These are phyloP conservation scores for Yarrowia sp. DNA, from an alignment of 805 yeast species.

Conservation along the genomic window DNA sequence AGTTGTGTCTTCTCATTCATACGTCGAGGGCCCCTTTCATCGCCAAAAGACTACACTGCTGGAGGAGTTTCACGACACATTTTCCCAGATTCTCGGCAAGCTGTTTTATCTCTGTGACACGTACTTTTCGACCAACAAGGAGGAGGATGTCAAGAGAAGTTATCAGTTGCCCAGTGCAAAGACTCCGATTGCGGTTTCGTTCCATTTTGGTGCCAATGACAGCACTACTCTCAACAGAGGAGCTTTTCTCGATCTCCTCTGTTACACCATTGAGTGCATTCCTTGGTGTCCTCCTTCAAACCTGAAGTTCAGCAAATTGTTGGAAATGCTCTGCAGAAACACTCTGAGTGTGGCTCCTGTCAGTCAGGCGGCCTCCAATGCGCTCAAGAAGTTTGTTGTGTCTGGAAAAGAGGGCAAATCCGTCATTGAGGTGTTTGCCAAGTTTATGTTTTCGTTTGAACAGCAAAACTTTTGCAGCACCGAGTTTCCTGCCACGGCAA, in stretches of 20 bases:
- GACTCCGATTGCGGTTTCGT: constrained; percentile 41
- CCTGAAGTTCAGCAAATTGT: constrained; percentile 57
- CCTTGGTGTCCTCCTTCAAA: constrained; percentile 63
- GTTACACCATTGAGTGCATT: constrained; percentile 63
- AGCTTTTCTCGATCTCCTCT: constrained; percentile 57
- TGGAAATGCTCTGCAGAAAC: constrained; percentile 76
- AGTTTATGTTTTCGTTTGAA: constrained; percentile 73
- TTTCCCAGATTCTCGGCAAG: constrained; percentile 54
- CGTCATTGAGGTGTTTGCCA: constrained; percentile 70
- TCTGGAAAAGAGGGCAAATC: constrained; percentile 64
- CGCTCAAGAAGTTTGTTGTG: constrained; percentile 60
- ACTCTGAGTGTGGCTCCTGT: constrained; percentile 60
- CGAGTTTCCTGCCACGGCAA: constrained; percentile 56
- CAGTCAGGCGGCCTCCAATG: constrained; percentile 57
- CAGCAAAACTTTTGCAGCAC: constrained; percentile 47
- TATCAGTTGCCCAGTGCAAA: constrained; percentile 38
- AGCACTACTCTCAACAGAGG: constrained; percentile 34
- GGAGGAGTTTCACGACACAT: constrained; percentile 59
- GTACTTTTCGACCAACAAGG: constrained; percentile 41
- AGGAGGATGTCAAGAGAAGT: constrained; percentile 37
- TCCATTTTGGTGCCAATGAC: constrained; percentile 39
- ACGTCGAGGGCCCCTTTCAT: constrained; percentile 8
- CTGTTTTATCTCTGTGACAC: constrained; percentile 59
- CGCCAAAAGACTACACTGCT: constrained; percentile 25
- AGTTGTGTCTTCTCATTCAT: background rate